phyloP scores from a whole-genome alignment of 2,329 filamentous ascomycete genomes.

The Xylaria sp. region DNA sequence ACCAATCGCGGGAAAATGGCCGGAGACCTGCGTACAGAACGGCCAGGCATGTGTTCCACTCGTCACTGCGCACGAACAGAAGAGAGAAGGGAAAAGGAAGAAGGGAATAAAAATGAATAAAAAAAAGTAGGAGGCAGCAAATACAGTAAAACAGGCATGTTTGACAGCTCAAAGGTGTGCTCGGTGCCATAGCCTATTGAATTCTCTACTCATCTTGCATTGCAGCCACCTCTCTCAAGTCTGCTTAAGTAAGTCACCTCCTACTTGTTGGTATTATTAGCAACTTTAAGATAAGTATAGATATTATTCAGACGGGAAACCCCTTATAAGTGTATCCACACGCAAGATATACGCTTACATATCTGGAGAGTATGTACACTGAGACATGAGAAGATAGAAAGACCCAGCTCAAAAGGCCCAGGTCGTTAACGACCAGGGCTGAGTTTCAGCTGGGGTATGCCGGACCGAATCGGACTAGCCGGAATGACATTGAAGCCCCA shows the following conservation, averaged over 20 bases:
- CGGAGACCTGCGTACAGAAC: neutral
- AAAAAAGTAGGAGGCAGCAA: neutral
- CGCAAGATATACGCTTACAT: no score
- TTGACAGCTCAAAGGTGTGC: neutral
- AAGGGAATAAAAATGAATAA: neutral
- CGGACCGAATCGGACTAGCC: constrained; percentile 33
- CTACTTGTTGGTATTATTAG: neutral
- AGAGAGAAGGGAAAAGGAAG: neutral
- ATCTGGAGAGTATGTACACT: no score
- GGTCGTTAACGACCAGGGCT: constrained; percentile 21
- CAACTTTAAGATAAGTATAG: neutral
- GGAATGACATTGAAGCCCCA: constrained; percentile 19
- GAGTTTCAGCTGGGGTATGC: constrained; percentile 32
- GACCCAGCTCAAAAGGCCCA: neutral
- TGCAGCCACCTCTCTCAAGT: no score
- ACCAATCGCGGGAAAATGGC: neutral
- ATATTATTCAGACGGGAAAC: neutral
- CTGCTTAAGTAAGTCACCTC: no score
- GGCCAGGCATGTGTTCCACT: neutral
- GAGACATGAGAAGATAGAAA: neutral
- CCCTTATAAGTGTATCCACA: no score
- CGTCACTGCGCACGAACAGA: neutral
- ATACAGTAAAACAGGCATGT: neutral
- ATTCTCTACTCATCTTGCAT: no score
- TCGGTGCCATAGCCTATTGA: no score